phyloP scores from a whole-genome alignment of 1,284 basidiomycete genomes.

The Ustilago cynodontis region DNA sequence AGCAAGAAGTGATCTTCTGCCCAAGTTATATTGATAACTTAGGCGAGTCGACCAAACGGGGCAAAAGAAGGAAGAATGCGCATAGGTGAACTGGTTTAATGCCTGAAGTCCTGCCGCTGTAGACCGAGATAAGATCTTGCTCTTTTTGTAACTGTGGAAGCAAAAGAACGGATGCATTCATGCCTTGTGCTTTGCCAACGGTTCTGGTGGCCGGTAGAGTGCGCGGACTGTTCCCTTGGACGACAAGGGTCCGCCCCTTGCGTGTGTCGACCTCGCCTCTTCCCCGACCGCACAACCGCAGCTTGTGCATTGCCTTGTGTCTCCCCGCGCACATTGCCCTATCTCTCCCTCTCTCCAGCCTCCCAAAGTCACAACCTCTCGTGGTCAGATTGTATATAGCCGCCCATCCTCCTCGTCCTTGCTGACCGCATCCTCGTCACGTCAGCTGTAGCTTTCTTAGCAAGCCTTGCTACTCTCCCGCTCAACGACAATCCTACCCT shows the following conservation, averaged over 20 bases:
- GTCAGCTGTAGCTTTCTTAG: neutral
- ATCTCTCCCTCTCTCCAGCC: neutral
- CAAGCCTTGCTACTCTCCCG: neutral
- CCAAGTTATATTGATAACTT: no score
- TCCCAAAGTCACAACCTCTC: neutral
- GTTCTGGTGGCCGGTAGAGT: conserved; percentile 20
- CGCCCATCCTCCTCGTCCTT: neutral
- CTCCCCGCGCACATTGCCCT: neutral
- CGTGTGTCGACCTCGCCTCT: conserved; percentile 15
- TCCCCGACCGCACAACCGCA: conserved; percentile 12
- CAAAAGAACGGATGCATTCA: neutral
- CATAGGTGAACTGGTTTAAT: neutral
- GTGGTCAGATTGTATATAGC: conserved; percentile 24
- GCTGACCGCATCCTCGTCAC: neutral
- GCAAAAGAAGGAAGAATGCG: neutral
- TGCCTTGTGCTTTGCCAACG: neutral
- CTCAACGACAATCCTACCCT: neutral
- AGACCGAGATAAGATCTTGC: neutral
- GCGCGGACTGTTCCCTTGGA: conserved; percentile 15
- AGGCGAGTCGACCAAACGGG: neutral
- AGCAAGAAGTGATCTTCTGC: neutral
- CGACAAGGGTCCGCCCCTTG: conserved; percentile 4
- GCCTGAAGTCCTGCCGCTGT: neutral
- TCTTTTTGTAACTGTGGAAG: neutral
- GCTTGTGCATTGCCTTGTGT: neutral